phyloP scores from a whole-genome alignment of 2,329 filamentous ascomycete species.

The Parafenestella ontariensis region DNA sequence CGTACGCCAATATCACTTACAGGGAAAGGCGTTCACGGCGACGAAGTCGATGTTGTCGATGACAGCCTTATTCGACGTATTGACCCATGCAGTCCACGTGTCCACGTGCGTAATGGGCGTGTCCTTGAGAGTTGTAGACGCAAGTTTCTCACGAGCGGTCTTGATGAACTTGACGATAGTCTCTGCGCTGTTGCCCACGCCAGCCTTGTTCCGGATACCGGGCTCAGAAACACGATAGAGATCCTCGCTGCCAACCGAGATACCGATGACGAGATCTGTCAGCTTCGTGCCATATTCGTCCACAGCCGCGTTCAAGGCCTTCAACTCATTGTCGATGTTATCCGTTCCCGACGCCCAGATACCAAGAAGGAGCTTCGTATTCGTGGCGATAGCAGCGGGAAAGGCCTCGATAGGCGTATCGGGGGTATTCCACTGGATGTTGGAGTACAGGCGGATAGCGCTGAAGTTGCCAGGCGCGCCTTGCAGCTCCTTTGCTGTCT shows the following conservation, averaged over 20 bases:
- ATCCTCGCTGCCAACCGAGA: slow-evolving; percentile 50
- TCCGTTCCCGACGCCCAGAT: slow-evolving; percentile 62
- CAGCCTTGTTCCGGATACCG: slow-evolving; percentile 68
- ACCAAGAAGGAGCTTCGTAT: slow-evolving; percentile 47
- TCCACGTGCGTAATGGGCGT: slow-evolving; percentile 55
- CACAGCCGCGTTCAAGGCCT: slow-evolving; percentile 41
- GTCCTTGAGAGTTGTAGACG: slow-evolving; percentile 64
- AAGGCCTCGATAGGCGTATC: slow-evolving; percentile 66
- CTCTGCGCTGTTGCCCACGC: slow-evolving; percentile 67
- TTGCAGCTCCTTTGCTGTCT: slow-evolving; percentile 65
- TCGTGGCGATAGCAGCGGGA: slow-evolving; percentile 43
- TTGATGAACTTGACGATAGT: slow-evolving; percentile 67
- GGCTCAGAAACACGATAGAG: slow-evolving; percentile 75
- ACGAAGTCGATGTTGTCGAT: slow-evolving; percentile 48
- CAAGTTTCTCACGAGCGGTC: slow-evolving; percentile 56
- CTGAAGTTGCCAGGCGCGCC: slow-evolving; percentile 71
- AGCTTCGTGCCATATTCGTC: slow-evolving; percentile 57
- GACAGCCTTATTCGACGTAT: slow-evolving; percentile 44
- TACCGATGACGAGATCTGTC: slow-evolving; percentile 50
- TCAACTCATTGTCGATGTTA: slow-evolving; percentile 45
- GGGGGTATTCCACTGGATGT: slow-evolving; percentile 70
- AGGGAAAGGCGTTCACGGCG: slow-evolving; percentile 48
- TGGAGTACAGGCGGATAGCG: slow-evolving; percentile 75
- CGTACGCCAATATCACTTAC: too few species aligned
- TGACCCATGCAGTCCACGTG: slow-evolving; percentile 47